phyloP scores from a whole-genome alignment of 2,329 filamentous ascomycete genomes.

The Stachybotrys chartarum region DNA sequence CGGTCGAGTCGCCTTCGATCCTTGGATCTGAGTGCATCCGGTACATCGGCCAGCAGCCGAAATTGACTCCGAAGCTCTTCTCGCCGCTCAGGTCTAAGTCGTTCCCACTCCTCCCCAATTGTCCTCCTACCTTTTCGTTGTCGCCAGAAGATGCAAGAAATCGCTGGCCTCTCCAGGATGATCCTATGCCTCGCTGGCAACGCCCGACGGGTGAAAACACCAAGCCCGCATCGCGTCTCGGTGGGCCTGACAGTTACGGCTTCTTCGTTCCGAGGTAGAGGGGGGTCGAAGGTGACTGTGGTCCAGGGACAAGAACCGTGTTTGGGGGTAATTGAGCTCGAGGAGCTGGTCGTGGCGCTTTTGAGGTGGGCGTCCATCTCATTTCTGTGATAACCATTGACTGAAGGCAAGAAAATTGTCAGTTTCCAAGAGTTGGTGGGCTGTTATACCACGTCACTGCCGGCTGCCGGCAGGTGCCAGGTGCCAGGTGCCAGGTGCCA shows the following conservation, averaged over 20 bases:
- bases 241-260: conserved; percentile 7
- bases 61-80: conserved; percentile 2
- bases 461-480: no score
- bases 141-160: conserved; percentile 9
- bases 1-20: conserved; percentile 7
- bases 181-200: conserved; percentile 7
- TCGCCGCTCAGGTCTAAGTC: conserved; percentile 1
- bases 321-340: neutral
- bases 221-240: conserved; percentile 2
- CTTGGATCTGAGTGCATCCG: neutral
- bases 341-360: neutral
- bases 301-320: no score
- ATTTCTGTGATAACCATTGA: neutral
- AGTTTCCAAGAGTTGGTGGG: neutral
- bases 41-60: conserved; percentile 6
- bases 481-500: neutral
- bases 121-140: conserved; percentile 1
- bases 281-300: neutral
- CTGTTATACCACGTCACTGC: neutral
- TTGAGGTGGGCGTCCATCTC: neutral
- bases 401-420: neutral
- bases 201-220: conserved; percentile 11
- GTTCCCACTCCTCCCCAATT: conserved; percentile 9
- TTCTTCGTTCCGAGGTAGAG: conserved; percentile 4
- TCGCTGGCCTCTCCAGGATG: conserved; percentile 9